Conservation (phyloP, 2,329 filamentous ascomycete species). For the Fusarium sp. region DNA sequence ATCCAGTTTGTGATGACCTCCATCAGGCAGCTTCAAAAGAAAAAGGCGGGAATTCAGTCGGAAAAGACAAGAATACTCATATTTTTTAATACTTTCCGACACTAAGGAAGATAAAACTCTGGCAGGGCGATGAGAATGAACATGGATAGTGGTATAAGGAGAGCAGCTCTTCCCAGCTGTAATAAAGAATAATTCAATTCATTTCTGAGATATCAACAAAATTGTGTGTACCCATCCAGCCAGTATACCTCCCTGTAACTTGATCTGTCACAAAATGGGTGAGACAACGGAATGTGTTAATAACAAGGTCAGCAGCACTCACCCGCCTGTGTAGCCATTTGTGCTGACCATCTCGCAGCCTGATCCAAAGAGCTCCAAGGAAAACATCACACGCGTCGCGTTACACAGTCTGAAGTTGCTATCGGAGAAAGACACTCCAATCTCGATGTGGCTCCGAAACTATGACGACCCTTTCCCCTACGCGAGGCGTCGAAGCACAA, state of each 20-base stretch:
- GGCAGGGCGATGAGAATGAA: not conserved
- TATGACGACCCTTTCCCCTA: not conserved
- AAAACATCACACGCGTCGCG: not conserved
- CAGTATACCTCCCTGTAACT: too few relatives aligned
- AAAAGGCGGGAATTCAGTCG: not conserved
- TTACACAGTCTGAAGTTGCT: not conserved
- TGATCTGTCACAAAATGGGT: not conserved
- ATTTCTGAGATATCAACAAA: rapidly evolving
- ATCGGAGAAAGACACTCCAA: not conserved
- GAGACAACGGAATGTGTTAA: not conserved
- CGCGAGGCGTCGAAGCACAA: not conserved
- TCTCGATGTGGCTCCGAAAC: not conserved
- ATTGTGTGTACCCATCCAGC: rapidly evolving
- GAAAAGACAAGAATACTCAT: not conserved
- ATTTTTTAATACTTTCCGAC: not conserved
- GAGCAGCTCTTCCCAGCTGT: too few relatives aligned
- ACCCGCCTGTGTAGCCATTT: not conserved
- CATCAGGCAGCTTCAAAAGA: too few relatives aligned
- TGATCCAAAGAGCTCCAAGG: not conserved
- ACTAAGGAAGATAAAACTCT: not conserved
- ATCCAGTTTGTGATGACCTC: not conserved
- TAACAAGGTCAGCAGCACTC: not conserved
- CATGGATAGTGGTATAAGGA: not conserved
- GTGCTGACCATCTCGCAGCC: not conserved
- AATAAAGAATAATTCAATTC: too few relatives aligned